phyloP scores from a whole-genome alignment of 2,329 filamentous ascomycete genomes.

The Pestalotiopsis sp. region DNA sequence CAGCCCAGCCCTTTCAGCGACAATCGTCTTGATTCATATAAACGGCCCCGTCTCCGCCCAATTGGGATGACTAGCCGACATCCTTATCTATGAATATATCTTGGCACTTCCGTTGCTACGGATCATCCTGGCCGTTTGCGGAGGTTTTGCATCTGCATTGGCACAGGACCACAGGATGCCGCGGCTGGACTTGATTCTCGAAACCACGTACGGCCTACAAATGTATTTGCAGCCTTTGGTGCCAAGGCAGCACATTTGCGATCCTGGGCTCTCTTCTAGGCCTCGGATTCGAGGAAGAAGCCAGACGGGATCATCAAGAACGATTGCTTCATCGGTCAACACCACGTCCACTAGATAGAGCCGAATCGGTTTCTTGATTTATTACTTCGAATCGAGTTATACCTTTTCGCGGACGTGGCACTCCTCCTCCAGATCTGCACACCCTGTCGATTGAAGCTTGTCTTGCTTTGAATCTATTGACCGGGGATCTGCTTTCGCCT shows the following conservation, averaged over 20 bases:
- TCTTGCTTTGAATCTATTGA: not conserved
- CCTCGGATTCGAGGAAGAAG: too few species aligned
- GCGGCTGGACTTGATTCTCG: not conserved
- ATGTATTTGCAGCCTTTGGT: too few species aligned
- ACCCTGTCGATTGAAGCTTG: not conserved
- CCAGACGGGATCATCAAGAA: too few species aligned
- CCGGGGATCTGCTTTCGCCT: not conserved
- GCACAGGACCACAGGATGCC: not conserved
- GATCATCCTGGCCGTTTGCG: not conserved
- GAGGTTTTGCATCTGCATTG: not conserved
- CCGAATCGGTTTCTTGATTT: too few species aligned
- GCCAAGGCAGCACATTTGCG: too few species aligned
- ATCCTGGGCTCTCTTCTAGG: too few species aligned
- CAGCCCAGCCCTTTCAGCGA: not conserved
- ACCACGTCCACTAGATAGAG: too few species aligned
- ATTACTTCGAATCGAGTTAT: not conserved
- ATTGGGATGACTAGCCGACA: not conserved
- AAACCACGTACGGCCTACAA: not conserved
- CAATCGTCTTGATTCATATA: not conserved
- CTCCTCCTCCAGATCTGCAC: not conserved
- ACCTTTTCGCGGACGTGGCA: not conserved
- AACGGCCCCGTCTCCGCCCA: not conserved
- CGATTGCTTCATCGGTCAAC: too few species aligned
- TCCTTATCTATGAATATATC: constrained; percentile 8
- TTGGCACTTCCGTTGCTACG: not conserved